These are phyloP conservation scores for Fusarium fujikuroi DNA, from an alignment of 2,329 filamentous ascomycete genomes.

Conservation along the genomic window DNA sequence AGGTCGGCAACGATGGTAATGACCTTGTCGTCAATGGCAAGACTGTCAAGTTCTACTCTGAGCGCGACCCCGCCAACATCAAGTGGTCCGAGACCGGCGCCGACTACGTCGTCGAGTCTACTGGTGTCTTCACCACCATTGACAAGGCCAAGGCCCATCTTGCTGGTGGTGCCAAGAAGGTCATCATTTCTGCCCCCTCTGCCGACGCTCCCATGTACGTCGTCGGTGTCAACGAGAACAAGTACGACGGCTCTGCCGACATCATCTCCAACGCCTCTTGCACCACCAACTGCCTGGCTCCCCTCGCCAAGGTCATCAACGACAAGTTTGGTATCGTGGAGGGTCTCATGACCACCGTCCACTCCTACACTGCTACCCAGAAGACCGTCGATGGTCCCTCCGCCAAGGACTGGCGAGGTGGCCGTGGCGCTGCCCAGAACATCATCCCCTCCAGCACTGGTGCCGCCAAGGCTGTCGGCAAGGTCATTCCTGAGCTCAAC, in stretches of 20 bases:
- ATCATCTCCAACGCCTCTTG: conserved; percentile 99
- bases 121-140: conserved; percentile 98
- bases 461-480: conserved; percentile 99
- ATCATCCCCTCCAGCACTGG: conserved; percentile 99
- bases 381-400: conserved; percentile 99
- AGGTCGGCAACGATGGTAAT: conserved; percentile 75
- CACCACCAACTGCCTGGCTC: conserved; percentile 99
- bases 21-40: conserved; percentile 93
- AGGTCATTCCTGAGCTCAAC: conserved; percentile 98
- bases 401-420: conserved; percentile 99
- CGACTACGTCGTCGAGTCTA: conserved; percentile 96
- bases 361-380: conserved; percentile 99
- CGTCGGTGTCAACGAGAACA: conserved; percentile 97
- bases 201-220: conserved; percentile 99
- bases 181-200: conserved; percentile 90
- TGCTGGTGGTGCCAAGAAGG: conserved; percentile 98
- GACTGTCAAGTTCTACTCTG: conserved; percentile 92
- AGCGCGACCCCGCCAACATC: conserved; percentile 90
- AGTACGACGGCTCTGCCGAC: conserved; percentile 88
- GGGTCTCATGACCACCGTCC: conserved; percentile 99
- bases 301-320: conserved; percentile 98
- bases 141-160: conserved; percentile 96
- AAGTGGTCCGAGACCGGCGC: conserved; percentile 89
- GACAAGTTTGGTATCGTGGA: conserved; percentile 98
- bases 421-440: conserved; percentile 98